These are phyloP conservation scores for Deakozyma indianensis DNA, from an alignment of 805 yeast species.

Conservation along the genomic window DNA sequence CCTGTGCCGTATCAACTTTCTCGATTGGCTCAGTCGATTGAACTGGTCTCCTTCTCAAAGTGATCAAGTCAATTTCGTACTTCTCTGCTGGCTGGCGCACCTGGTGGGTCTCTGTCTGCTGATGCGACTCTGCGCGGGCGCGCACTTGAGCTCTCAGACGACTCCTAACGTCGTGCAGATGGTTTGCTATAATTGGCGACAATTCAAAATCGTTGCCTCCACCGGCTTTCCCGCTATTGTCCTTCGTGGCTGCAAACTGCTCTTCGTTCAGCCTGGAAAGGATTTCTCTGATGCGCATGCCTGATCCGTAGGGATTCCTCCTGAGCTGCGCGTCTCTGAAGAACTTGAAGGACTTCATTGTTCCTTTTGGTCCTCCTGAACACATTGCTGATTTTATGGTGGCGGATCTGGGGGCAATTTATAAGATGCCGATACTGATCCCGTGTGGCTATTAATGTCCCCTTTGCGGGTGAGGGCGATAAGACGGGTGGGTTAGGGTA, in stretches of 20 bases:
- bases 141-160: not conserved
- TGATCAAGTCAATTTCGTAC: slow-evolving; percentile 1
- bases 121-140: not conserved
- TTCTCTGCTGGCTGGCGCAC: not conserved
- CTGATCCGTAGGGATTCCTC: not conserved
- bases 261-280: not conserved
- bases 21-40: not conserved
- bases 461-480: no score
- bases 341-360: not conserved
- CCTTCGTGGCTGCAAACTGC: not conserved
- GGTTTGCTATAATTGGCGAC: not conserved
- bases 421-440: no score
- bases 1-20: no score
- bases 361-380: not conserved
- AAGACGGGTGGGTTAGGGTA: no score
- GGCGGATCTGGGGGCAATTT: no score
- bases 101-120: no score
- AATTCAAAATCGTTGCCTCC: no score
- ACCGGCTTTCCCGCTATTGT: not conserved
- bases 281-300: not conserved
- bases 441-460: no score
- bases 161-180: not conserved
- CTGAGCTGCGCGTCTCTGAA: not conserved
- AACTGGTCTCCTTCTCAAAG: not conserved
- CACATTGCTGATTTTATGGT: not conserved